Base-by-base conservation (phyloP, 306 rosid genomes). In the Notholithocarpus densiflorus region DNA sequence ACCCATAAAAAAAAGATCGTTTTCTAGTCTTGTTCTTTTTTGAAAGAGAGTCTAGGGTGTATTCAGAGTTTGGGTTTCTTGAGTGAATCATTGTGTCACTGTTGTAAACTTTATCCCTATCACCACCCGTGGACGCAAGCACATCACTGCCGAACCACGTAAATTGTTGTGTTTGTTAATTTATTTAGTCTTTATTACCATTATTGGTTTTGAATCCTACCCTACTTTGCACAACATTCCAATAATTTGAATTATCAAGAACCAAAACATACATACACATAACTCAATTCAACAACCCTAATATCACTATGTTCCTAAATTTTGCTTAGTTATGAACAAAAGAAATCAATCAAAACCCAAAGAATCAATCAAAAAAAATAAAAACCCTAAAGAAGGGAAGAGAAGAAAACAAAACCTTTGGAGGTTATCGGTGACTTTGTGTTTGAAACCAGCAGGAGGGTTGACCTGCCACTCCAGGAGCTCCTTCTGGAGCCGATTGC, bases 401-500 rank as follows among this genome's bases (percentile, higher is more conserved):
- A 2, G 24, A 32, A 26, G 19, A 32, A 43, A 27, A 6, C 20
- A 52, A 66, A 71, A 96, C 99, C 94, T 96, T 74, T 96, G 99
- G 73, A 96, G 96, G 83, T 96, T 96, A 56, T 96, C 99, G 61
- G 96, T 93, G 86, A 90, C 99, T 86, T 87, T 90, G 94, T 93
- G 99, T 72, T 92, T 96, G 89, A 96, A 96, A 70, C 99, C 97
- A 4, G 86, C 53, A 0, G 99, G 99, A 48, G 99, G 98, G 84
- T 96, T 93, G 75, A 96, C 89, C 90, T 96, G 99, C 99, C 99
- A 96, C 92, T 96, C 99, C 2, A 93, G 72, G 0, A 96, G 96
- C 82, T 96, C 99, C 73, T 96, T 96, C 92, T 96, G 99, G 72
- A 96, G 98, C 71, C 99, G 92, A 87, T 93, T 96, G 93, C 96